Percentiles rank a stretch among this genome's conserved stretches.
Conservation (phyloP, 176 grass and related monocot genomes). For the Saccharum officinarum region DNA sequence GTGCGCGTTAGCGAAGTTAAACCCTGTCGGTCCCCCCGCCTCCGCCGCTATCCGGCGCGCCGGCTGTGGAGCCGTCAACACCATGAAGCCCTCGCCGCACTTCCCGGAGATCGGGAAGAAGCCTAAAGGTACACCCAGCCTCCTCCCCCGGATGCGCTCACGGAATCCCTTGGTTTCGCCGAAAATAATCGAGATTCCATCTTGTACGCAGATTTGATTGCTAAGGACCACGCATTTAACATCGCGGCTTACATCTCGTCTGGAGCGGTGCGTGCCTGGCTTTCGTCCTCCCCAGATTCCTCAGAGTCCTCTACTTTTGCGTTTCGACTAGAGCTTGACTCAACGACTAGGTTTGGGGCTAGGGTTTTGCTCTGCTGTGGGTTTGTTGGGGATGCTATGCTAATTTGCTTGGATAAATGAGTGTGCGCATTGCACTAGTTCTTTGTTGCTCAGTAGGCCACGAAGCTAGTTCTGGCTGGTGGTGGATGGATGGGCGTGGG, state of each 20-base stretch:
- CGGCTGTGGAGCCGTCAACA: constrained; percentile 29
- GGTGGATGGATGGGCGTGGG: neutral
- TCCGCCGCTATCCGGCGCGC: constrained; percentile 8
- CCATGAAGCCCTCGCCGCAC: constrained; percentile 71
- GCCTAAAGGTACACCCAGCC: constrained; percentile 52
- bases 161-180: constrained; percentile 8
- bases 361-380: constrained; percentile 25
- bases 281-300: neutral
- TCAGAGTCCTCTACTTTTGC: constrained; percentile 3
- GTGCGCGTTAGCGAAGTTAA: constrained; percentile 5
- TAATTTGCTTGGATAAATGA: neutral
- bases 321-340: neutral
- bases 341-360: neutral
- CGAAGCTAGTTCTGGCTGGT: neutral
- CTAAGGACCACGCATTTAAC: constrained; percentile 76
- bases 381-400: neutral
- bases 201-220: constrained; percentile 52
- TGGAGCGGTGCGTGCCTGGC: constrained; percentile 41
- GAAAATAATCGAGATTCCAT: neutral
- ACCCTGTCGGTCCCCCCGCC: neutral
- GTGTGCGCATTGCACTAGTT: neutral
- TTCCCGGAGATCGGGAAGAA: constrained; percentile 79
- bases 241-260: constrained; percentile 67
- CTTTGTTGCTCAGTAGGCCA: constrained; percentile 5
- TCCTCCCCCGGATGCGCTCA: neutral